Percentiles rank a stretch among this genome's conserved stretches.
These are phyloP conservation scores for Sphaerulina musiva DNA, from an alignment of 2,329 filamentous ascomycete species.

Conservation along the genomic window DNA sequence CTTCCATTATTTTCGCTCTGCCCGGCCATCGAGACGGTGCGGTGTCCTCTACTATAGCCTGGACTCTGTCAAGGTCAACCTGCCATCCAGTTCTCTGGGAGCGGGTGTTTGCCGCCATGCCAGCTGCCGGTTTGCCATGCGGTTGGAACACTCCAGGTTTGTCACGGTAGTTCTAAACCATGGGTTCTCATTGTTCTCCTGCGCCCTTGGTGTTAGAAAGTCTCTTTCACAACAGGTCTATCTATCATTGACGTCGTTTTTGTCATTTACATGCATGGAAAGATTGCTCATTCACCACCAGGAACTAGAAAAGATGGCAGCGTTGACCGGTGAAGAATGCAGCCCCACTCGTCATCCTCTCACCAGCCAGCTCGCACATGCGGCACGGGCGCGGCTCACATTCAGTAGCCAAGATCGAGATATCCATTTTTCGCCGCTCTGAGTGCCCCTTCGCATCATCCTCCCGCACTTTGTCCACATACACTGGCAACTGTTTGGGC, in stretches of 20 bases:
- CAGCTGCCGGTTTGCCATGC: background rate
- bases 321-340: constrained; percentile 6
- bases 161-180: background rate
- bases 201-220: background rate
- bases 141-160: background rate
- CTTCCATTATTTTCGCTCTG: too few relatives aligned
- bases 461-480: constrained; percentile 10
- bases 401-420: constrained; percentile 10
- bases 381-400: constrained; percentile 9
- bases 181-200: background rate
- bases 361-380: constrained; percentile 3
- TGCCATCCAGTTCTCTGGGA: too few relatives aligned
- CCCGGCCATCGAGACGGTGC: too few relatives aligned
- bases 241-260: background rate
- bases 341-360: constrained; percentile 7
- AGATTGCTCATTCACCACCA: background rate
- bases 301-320: constrained; percentile 1
- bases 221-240: background rate
- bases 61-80: too few relatives aligned
- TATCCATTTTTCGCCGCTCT: background rate
- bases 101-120: background rate
- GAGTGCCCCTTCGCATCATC: background rate
- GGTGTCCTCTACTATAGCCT: too few relatives aligned
- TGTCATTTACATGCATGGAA: background rate
- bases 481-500: constrained; percentile 19